Base-by-base conservation (phyloP, 495 filamentous ascomycete species). In the Endocarpon pusillum region DNA sequence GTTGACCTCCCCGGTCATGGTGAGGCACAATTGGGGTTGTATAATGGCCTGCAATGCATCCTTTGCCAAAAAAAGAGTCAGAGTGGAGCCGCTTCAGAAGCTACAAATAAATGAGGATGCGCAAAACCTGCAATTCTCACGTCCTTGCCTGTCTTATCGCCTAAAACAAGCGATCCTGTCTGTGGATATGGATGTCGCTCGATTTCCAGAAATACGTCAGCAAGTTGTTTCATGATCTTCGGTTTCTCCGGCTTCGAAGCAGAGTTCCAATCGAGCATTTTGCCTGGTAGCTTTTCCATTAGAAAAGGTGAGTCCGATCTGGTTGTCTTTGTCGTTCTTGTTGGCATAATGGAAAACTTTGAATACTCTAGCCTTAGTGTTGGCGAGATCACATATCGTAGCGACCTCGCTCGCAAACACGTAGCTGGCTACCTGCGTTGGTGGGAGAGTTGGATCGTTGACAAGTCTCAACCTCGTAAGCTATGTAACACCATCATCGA, bases 131-230 rank as follows among this genome's bases (percentile, higher is more conserved):
- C n/a, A n/a, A n/a, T n/a, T n/a, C n/a, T n/a, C n/a, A n/a, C n/a
- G n/a, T n/a, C n/a, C n/a, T n/a, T n/a, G n/a, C n/a, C n/a, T n/a
- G n/a, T n/a, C n/a, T n/a, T n/a, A n/a, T n/a, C n/a, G n/a, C n/a
- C n/a, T n/a, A n/a, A n/a, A 37, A 5, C 42, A 17, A 10, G 49
- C 39, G 2, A 37, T 39, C 21, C 21, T 39, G 5, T 42, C 22
- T 17, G 52, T 35, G 1, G 46, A 44, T 7, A 21, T 37, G 52
- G 51, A 25, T 50, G 41, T 14, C 33, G 45, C 17, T 56, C 37
- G 19, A 64, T 24, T 38, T 61, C 55, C 7, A 58, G 41, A 16
- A 52, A 58, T n/a, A 58, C 42, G 25, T 63, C 58, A 6, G 48
- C 58, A 15, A 59, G 43, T 41, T 62, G 53, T 33, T 42, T 33